Evolutionary conservation across 2,329 filamentous ascomycete species (phyloP), one percentile per base, ranked within the genome.

Genomic region (Cryphonectria japonica): DNA sequence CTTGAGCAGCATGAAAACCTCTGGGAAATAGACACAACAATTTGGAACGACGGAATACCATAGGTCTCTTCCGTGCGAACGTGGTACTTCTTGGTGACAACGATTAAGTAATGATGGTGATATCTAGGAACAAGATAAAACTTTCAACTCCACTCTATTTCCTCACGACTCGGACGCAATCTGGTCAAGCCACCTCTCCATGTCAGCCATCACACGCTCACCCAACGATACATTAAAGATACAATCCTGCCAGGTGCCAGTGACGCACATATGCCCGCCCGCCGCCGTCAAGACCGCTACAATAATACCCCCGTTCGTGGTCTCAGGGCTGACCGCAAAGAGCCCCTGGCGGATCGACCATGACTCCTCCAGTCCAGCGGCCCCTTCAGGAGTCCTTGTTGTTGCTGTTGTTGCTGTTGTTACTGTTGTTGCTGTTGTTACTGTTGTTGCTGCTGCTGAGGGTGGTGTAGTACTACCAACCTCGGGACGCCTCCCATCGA

Each of bases 291-390:
- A n/a, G 8, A 22, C 32, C 3, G 19, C 11, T 4, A 61, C 7
- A 19, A 39, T 39, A 3, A 61, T 39, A 19, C 59, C 59, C 8
- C 59, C 59, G 16, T 39, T 61, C 19, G 59, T 61, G 9, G 19
- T 39, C 59, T 61, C 59, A 14, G 34, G 59, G 22, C 59, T 11
- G 19, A 39, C 32, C 22, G 59, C 59, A 32, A 61, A 61, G 59
- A 61, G 59, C 9, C 32, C 59, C 59, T n/a, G 32, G 32, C 59
- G 19, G 59, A 61, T 61, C 32, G 59, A 61, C 34, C 59, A 61
- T 8, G 14, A 14, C 16, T 22, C 32, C 19, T 61, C 59, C 5
- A 29, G 54, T 5, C 26, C 54, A 19, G 26, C 26, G 29, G 19
- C 14, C 5, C 5, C 13, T 32, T 13, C 14, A 32, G 54, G 6